Base-by-base conservation (phyloP, 2,329 filamentous ascomycete species). In the Cordyceps cicadae region DNA sequence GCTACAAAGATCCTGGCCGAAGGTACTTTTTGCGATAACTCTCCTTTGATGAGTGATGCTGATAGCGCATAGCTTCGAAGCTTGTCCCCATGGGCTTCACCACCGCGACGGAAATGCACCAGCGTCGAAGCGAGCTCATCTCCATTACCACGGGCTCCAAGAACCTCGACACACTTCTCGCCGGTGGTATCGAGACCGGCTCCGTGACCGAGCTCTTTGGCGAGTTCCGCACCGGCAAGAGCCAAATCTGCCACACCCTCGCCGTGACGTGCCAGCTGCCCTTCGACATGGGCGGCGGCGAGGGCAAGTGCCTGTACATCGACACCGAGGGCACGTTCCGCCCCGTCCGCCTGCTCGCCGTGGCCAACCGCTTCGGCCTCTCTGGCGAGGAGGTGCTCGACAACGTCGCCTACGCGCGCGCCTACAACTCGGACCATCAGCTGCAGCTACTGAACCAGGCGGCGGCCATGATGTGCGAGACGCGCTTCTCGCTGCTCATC, bases 401-500 rank as follows among this genome's bases (percentile, higher is more conserved):
- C 77, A 99, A 99, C 67, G 92, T 99, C 61, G 95, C 95, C 3
- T 99, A 99, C 73, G 95, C 95, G 54, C 88, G 94, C 63, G 94
- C 94, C 11, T 99, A 99, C 79, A 99, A 99, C 73, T 97, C 93
- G 0, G 94, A 99, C 66, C 94, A 99, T 74, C 94, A 99, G 74
- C 83, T 99, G 55, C 91, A 96, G 72, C 82, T 99, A 8, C 85
- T 99, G 64, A 94, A 94, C 69, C 93, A 97, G 74, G 95, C 94
- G 3, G 89, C 94, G 2, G 87, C 92, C 64, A 99, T 99, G 94
- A 99, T 99, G 95, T 97, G 92, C 62, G 95, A 99, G 77, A 99
- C 94, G 0, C 87, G 94, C 4, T 99, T 99, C 74, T 97, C 94
- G 3, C 82, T 99, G 9, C 85, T 99, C 54, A 87, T 99, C 54